Evolutionary conservation across 2,329 filamentous ascomycete genomes (phyloP), one percentile per base, ranked within the genome.

Genomic region (Amesomyces nigricolor): DNA sequence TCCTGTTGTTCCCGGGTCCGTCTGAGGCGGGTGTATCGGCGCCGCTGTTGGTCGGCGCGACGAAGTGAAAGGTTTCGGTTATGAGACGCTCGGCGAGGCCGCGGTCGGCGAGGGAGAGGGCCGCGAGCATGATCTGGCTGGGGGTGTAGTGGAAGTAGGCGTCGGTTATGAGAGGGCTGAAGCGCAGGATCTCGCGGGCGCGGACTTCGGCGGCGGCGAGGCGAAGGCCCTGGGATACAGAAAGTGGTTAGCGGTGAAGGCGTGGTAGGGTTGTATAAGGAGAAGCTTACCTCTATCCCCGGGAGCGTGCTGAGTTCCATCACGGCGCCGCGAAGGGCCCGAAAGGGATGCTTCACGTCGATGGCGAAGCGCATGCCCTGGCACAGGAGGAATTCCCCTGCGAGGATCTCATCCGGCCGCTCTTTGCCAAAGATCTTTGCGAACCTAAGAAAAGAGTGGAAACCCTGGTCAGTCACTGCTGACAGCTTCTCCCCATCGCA

Each of bases 141-240:
- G 94, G 94, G 0, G 92, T 92, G 73, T 89, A 97, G 71, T 96
- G 87, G 72, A 97, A 96, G 73, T 97, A 97, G n/a, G 83, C 91
- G 65, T 99, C 94, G 26, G 92, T 96, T 58, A 96, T 79, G 49
- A 95, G 75, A 0, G 91, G 88, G 55, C 89, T 88, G 53, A 85
- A 87, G 67, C 89, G 89, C 53, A 95, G 80, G 46, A 89, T 78
- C 17, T 85, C 82, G 42, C 88, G 81, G 0, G 91, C 88, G 51
- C 79, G 80, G n/a, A 77, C 76, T 67, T 95, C 91, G 0, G 89
- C 89, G 10, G 77, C 76, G 47, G 72, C 73, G 30, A 83, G 72
- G 26, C 78, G 73, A 9, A 69, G 64, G 47, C 77, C 65, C 67
- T 68, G 47, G 30, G 7, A 2, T 22, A 40, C 6, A 49, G 63